Evolutionary conservation across 2,329 filamentous ascomycete genomes (phyloP).

Genomic region (Aspergillus nomiae): DNA sequence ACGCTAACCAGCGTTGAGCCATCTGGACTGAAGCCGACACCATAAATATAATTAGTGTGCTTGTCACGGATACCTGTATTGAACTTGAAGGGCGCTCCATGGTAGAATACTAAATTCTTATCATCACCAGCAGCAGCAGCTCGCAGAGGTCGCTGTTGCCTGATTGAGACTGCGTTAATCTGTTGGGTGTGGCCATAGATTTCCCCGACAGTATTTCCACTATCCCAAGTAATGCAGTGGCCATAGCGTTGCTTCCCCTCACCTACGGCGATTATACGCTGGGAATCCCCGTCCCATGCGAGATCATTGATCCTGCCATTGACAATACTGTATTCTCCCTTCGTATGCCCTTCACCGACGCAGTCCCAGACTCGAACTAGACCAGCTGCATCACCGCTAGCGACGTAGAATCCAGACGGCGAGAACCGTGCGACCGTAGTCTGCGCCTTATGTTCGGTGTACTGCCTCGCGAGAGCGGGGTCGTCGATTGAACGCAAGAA

Average conservation of each 20-base stretch:
- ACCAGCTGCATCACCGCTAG: slow-evolving; percentile 84
- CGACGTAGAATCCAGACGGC: slow-evolving; percentile 91
- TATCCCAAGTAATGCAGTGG: slow-evolving; percentile 92
- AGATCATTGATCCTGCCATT: slow-evolving; percentile 94
- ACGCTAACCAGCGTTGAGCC: slow-evolving; percentile 81
- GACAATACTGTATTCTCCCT: slow-evolving; percentile 93
- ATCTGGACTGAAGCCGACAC: slow-evolving; percentile 86
- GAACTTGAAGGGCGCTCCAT: slow-evolving; percentile 95
- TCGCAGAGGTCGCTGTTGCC: slow-evolving; percentile 84
- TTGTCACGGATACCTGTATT: slow-evolving; percentile 75
- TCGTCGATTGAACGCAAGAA: slow-evolving; percentile 94
- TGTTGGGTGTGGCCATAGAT: slow-evolving; percentile 87
- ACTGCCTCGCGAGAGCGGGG: slow-evolving; percentile 81
- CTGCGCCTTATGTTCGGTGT: slow-evolving; percentile 83
- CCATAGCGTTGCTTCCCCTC: slow-evolving; percentile 93
- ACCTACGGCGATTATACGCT: slow-evolving; percentile 93
- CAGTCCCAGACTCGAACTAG: slow-evolving; percentile 89
- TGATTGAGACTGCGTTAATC: slow-evolving; percentile 88
- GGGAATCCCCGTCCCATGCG: slow-evolving; percentile 95
- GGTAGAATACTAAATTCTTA: slow-evolving; percentile 84
- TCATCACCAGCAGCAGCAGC: slow-evolving; percentile 93
- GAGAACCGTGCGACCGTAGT: slow-evolving; percentile 94
- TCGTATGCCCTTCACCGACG: slow-evolving; percentile 81
- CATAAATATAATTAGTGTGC: slow-evolving; percentile 88
- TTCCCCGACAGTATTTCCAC: slow-evolving; percentile 93